Base-by-base conservation (phyloP, 2,329 filamentous ascomycete species). In the Aquanectria penicillioides region DNA sequence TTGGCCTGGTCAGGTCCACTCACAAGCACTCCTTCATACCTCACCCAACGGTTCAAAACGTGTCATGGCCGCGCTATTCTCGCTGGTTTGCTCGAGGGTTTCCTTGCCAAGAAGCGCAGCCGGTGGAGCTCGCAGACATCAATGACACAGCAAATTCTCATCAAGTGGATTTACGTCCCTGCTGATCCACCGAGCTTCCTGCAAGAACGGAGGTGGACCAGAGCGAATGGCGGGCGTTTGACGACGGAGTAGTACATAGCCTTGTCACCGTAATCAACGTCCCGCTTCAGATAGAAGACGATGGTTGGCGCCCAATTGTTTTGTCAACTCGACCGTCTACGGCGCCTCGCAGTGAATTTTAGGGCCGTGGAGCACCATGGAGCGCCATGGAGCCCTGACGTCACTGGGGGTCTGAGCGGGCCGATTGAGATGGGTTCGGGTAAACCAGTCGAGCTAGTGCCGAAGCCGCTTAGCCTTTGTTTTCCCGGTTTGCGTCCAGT, bases 41-140 rank as follows among this genome's bases (percentile, higher is more conserved):
- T 44, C 20, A 18, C 34, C 20, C n/a, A 26, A 59, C 58, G 46
- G 58, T 65, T 44, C 60, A 57, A 59, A 68, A 59, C 59, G 50
- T 59, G 34, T 33, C 29, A 64, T 57, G 59, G 15, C 51, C 17
- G 37, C 44, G 31, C 47, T 63, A 41, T 29, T 46, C 28, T n/a
- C n/a, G 41, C 28, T 26, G n/a, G 22, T 22, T 3, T 37, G 17
- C n/a, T 31, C 23, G 28, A 22, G 26, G 25, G n/a, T 55, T 20
- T 50, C 33, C 29, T 34, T 33, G 52, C 51, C 38, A 57, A 48
- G 28, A 26, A 29, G 5, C 34, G 20, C 15, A 17, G n/a, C n/a
- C n/a, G n/a, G n/a, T n/a, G n/a, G n/a, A n/a, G n/a, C n/a, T n/a
- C n/a, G n/a, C n/a, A n/a, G n/a, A n/a, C n/a, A n/a, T n/a, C n/a